These are phyloP conservation scores for Nannizziopsis barbatae DNA, from an alignment of 2,329 filamentous ascomycete species.

Conservation along the genomic window DNA sequence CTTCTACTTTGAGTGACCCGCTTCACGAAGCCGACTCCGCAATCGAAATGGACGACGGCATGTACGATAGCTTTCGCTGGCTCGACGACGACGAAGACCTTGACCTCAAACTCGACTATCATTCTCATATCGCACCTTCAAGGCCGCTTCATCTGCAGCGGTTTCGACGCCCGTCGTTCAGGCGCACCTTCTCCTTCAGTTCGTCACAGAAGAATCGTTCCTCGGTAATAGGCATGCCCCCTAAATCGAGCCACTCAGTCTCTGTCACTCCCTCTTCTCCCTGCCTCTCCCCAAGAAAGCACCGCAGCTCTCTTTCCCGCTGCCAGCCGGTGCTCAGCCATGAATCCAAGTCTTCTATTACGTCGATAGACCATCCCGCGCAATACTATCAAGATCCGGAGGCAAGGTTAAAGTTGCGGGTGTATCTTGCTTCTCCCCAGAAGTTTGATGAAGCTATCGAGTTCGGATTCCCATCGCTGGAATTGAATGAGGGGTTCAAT, in stretches of 20 bases:
- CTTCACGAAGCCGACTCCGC: slow-evolving; percentile 23
- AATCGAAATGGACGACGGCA: slow-evolving; percentile 40
- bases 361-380: slow-evolving; percentile 57
- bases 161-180: slow-evolving; percentile 44
- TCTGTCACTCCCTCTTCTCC: slow-evolving; percentile 21
- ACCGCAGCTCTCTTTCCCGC: slow-evolving; percentile 29
- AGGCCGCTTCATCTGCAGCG: slow-evolving; percentile 21
- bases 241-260: slow-evolving; percentile 20
- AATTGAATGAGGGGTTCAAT: slow-evolving; percentile 25
- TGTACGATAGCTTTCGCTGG: slow-evolving; percentile 61
- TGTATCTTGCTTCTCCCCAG: slow-evolving; percentile 77
- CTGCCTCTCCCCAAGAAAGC: slow-evolving; percentile 27
- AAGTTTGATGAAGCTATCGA: slow-evolving; percentile 94
- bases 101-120: slow-evolving; percentile 60
- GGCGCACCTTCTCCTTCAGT: slow-evolving; percentile 60
- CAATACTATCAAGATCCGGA: slow-evolving; percentile 86
- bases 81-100: slow-evolving; percentile 57
- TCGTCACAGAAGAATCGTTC: slow-evolving; percentile 51
- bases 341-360: slow-evolving; percentile 42
- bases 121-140: slow-evolving; percentile 46
- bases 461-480: slow-evolving; percentile 65
- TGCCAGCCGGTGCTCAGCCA: slow-evolving; percentile 34
- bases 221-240: slow-evolving; percentile 32
- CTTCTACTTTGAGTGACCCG: slow-evolving; percentile 13
- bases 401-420: slow-evolving; percentile 70